Evolutionary conservation across 75 land plant species (phyloP).

Genomic region (Selaginella tamariscina): DNA sequence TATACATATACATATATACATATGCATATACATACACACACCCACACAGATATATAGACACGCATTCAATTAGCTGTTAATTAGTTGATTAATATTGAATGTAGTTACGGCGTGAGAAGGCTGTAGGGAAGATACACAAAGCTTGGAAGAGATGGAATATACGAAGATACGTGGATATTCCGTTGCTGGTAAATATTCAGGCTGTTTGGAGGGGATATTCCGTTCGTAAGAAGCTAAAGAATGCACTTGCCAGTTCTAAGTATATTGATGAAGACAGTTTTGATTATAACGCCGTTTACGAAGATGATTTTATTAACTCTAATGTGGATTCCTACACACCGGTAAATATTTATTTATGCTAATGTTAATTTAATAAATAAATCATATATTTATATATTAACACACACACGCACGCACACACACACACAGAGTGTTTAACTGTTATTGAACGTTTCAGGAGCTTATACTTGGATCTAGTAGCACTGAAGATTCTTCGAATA

Average conservation of each 20-base stretch:
- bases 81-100: background rate
- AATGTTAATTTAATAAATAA: background rate
- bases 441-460: too few relatives aligned
- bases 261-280: conserved; percentile 25
- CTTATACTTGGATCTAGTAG: too few relatives aligned
- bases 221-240: conserved; percentile 17
- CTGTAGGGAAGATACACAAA: background rate
- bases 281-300: conserved; percentile 19
- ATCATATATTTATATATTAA: too few relatives aligned
- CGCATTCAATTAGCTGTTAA: background rate
- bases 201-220: conserved; percentile 26
- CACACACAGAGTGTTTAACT: too few relatives aligned
- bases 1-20: background rate
- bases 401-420: too few relatives aligned
- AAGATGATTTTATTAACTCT: conserved; percentile 13
- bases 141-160: too few relatives aligned
- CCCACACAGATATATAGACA: background rate
- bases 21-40: too few relatives aligned
- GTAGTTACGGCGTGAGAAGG: background rate
- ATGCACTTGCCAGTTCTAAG: conserved; percentile 13
- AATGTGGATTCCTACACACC: background rate
- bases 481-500: background rate
- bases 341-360: conserved; percentile 3
- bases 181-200: conserved; percentile 22
- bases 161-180: too few relatives aligned